phyloP scores from a whole-genome alignment of 73 alveolate genomes.

The Tetrahymena malaccensis region DNA sequence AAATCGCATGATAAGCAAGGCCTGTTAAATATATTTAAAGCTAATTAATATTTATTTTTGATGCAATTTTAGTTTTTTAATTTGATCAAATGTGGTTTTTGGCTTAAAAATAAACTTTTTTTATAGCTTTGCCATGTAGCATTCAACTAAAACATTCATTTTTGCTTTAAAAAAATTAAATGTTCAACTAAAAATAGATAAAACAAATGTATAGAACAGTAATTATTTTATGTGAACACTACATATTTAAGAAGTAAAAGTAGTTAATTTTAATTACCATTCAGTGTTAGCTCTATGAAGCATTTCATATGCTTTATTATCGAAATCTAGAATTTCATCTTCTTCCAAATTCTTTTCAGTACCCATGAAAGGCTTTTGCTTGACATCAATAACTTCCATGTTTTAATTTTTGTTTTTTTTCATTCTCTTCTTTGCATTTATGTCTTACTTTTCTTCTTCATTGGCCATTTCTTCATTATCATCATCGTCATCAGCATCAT shows the following conservation, averaged over 20 bases:
- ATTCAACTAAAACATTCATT: no score
- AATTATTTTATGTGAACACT: no score
- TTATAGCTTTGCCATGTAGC: no score
- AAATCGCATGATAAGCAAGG: slow-evolving; percentile 42
- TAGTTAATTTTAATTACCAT: slow-evolving; percentile 34
- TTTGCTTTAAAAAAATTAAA: no score
- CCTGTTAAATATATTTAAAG: not conserved
- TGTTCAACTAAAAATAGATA: no score
- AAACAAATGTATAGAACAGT: not conserved
- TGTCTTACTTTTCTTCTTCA: slow-evolving; percentile 28
- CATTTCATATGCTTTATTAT: slow-evolving; percentile 77
- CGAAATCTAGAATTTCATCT: slow-evolving; percentile 67
- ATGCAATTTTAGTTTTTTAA: not conserved
- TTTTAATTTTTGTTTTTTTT: not conserved
- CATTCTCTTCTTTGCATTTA: slow-evolving; percentile 16
- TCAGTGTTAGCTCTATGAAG: slow-evolving; percentile 75
- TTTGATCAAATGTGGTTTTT: no score
- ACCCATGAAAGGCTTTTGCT: not conserved
- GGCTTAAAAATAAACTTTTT: no score
- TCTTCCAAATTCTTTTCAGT: slow-evolving; percentile 43
- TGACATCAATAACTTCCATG: not conserved
- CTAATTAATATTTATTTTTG: not conserved
- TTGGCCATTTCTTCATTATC: not conserved
- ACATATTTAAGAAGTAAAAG: not conserved
- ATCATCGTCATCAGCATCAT: slow-evolving; percentile 28